A percentile compares a stretch with the other conserved stretches of the same genome.
These are phyloP conservation scores for Kwoniella europaea DNA, from an alignment of 768 basidiomycete genomes.

Conservation along the genomic window DNA sequence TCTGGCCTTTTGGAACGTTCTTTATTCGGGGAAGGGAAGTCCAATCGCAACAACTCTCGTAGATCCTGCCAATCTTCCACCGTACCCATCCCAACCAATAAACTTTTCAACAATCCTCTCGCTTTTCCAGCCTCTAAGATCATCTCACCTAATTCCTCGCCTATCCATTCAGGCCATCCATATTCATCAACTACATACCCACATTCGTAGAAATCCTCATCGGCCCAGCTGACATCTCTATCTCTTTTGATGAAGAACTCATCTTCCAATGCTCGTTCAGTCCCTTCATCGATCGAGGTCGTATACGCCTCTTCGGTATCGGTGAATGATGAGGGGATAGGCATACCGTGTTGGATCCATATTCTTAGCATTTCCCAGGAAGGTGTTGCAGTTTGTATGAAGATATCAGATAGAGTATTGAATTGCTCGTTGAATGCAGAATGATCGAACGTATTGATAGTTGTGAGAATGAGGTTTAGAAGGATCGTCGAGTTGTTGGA, in stretches of 20 bases:
- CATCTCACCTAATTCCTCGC: conserved; percentile 13
- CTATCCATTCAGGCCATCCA: conserved; percentile 47
- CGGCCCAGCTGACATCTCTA: conserved; percentile 49
- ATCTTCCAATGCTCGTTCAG: conserved; percentile 27
- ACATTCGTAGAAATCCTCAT: conserved; percentile 52
- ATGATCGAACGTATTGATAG: conserved; percentile 1
- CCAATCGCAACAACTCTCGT: conserved; percentile 6
- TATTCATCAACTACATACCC: conserved; percentile 32
- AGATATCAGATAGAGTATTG: conserved; percentile 14
- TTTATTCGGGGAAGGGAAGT: not conserved
- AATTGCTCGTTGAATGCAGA: not conserved
- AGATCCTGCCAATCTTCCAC: conserved; percentile 23
- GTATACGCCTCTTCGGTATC: conserved; percentile 6
- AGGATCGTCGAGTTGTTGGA: conserved; percentile 26
- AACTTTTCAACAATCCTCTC: conserved; percentile 34
- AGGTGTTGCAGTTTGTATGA: conserved; percentile 34
- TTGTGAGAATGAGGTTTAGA: conserved; percentile 33
- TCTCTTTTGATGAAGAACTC: conserved; percentile 48
- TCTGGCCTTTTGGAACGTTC: not conserved
- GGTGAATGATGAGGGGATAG: conserved; percentile 31
- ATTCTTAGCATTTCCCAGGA: conserved; percentile 40
- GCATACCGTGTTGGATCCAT: conserved; percentile 47
- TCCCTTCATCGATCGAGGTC: conserved; percentile 11
- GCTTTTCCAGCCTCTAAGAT: conserved; percentile 50
- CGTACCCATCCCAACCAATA: conserved; percentile 5